Conservation (phyloP, 371 early-diverging fungal genomes). For the Saksenaea vasiformis region DNA sequence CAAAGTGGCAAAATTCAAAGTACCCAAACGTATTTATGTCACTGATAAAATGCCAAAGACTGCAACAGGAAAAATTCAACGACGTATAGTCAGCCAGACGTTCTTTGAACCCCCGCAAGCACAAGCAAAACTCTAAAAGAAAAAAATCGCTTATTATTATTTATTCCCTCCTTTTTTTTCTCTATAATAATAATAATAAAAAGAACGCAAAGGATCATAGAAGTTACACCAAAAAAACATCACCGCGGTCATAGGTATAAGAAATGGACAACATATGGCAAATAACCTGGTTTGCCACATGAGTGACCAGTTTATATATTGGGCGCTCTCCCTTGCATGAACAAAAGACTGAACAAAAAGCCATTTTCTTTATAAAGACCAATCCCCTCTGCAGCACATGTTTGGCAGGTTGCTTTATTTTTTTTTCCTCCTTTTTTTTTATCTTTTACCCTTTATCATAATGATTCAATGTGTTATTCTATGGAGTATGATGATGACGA, state of each 20-base stretch:
- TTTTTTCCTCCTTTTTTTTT: constrained; percentile 3
- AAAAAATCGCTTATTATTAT: background rate
- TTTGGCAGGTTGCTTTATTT: background rate
- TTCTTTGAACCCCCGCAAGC: constrained; percentile 44
- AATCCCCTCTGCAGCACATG: no score
- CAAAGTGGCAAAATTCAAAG: constrained; percentile 77
- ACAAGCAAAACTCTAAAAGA: constrained; percentile 48
- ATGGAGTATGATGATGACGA: background rate
- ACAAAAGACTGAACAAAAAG: no score
- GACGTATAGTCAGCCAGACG: constrained; percentile 53
- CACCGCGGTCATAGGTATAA: no score
- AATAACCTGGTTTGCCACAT: no score
- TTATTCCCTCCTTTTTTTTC: background rate
- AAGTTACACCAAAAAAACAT: no score
- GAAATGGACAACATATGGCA: no score
- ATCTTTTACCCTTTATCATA: background rate
- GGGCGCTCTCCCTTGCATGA: no score
- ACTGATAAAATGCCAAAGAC: constrained; percentile 74
- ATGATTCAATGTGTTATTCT: background rate
- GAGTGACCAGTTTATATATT: no score
- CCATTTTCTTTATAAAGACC: no score
- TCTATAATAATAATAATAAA: no score
- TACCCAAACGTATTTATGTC: constrained; percentile 76
- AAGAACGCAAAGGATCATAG: no score
- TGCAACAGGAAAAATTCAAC: constrained; percentile 75